phyloP scores from a whole-genome alignment of 2,329 filamentous ascomycete species.

The Teratosphaeria pseudoeucalypti region DNA sequence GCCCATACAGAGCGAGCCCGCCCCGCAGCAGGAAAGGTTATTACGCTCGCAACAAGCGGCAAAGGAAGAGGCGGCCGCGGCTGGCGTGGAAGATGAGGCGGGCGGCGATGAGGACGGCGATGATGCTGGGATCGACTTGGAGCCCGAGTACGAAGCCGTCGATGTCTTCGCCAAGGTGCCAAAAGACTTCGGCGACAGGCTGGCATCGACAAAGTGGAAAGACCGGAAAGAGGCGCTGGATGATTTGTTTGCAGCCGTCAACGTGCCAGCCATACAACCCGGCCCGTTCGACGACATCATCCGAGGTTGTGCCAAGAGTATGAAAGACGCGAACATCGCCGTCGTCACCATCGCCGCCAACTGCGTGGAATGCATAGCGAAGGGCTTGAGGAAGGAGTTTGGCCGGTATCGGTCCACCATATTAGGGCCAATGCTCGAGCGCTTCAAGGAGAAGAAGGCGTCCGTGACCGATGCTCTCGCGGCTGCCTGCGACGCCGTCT shows the following conservation, averaged over 20 bases:
- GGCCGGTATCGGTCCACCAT: constrained; percentile 69
- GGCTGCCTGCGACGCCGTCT: constrained; percentile 66
- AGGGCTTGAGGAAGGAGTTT: constrained; percentile 69
- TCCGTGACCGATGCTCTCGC: constrained; percentile 79
- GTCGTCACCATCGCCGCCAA: constrained; percentile 90
- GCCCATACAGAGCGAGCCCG: constrained; percentile 74
- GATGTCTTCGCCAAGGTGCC: constrained; percentile 77
- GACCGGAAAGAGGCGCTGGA: constrained; percentile 93
- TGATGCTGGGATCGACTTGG: constrained; percentile 62
- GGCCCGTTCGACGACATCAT: constrained; percentile 77
- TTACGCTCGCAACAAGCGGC: constrained; percentile 83
- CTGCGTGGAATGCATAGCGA: constrained; percentile 81
- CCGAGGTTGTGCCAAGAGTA: constrained; percentile 77
- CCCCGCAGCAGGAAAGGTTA: constrained; percentile 82
- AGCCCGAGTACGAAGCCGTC: constrained; percentile 62
- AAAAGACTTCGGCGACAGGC: constrained; percentile 67
- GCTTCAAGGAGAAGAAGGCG: constrained; percentile 94
- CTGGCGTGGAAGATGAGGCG: constrained; percentile 39
- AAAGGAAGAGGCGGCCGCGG: constrained; percentile 56
- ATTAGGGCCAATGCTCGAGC: constrained; percentile 84
- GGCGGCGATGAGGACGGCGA: constrained; percentile 40
- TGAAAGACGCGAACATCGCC: constrained; percentile 97
- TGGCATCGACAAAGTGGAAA: constrained; percentile 94
- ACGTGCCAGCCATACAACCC: constrained; percentile 86
- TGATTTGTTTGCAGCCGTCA: constrained; percentile 62